Conservation (phyloP, 352 stramenopile species). For the Phytophthora litchii region DNA sequence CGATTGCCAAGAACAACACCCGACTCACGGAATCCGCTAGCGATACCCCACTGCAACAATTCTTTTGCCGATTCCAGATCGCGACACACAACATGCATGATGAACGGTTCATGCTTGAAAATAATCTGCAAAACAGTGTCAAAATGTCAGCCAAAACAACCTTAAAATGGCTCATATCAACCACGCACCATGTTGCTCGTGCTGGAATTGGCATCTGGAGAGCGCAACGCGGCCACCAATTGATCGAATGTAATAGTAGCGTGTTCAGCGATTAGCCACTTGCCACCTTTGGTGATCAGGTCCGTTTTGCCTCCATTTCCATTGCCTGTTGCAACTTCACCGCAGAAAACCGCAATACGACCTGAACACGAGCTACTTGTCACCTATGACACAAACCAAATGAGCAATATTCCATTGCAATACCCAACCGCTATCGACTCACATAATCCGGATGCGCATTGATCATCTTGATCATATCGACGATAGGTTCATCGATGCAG, state of each 20-base stretch:
- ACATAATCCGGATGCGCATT: conserved; percentile 89
- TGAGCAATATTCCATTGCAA: conserved; percentile 5
- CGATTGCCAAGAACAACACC: conserved; percentile 88
- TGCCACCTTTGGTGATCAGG: conserved; percentile 89
- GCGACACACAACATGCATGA: conserved; percentile 92
- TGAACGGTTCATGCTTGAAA: conserved; percentile 93
- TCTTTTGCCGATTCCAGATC: conserved; percentile 78
- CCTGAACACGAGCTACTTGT: conserved; percentile 93
- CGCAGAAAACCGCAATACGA: conserved; percentile 88
- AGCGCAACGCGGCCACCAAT: conserved; percentile 55
- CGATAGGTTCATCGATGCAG: conserved; percentile 89
- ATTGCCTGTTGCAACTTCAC: conserved; percentile 37
- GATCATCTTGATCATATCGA: conserved; percentile 87
- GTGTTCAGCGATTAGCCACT: conserved; percentile 90
- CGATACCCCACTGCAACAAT: conserved; percentile 84
- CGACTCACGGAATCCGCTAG: conserved; percentile 88
- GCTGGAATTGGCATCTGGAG: conserved; percentile 32
- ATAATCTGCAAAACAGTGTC: conserved; percentile 49
- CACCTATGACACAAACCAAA: conserved; percentile 47
- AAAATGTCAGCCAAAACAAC: not conserved
- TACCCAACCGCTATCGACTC: conserved; percentile 13
- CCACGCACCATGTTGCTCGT: conserved; percentile 70
- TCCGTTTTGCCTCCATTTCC: conserved; percentile 31
- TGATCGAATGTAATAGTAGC: conserved; percentile 71
- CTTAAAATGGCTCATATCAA: not conserved